These are phyloP conservation scores for Hyphodiscus sp. DNA, from an alignment of 2,329 filamentous ascomycete genomes.

Conservation along the genomic window DNA sequence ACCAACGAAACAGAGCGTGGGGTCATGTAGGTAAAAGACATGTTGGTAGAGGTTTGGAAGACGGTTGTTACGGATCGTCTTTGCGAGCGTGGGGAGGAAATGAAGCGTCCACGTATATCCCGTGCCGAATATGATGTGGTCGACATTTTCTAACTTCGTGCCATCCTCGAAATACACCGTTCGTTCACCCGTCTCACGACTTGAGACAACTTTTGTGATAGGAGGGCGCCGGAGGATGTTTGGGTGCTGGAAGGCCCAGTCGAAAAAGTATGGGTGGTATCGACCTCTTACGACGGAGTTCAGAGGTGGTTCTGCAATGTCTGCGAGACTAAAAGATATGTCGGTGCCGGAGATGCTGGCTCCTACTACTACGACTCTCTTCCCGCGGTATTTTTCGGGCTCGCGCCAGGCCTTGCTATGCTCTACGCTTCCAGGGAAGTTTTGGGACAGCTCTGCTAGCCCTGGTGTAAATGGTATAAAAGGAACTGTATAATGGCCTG, in stretches of 20 bases:
- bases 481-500: slow-evolving; percentile 61
- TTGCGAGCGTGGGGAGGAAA: slow-evolving; percentile 46
- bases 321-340: slow-evolving; percentile 47
- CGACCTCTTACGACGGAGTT: slow-evolving; percentile 47
- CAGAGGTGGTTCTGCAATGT: slow-evolving; percentile 40
- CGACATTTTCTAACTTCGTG: slow-evolving; percentile 44
- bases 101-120: slow-evolving; percentile 60
- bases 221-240: slow-evolving; percentile 41
- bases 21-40: slow-evolving; percentile 47
- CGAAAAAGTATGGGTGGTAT: slow-evolving; percentile 50
- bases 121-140: slow-evolving; percentile 60
- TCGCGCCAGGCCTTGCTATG: slow-evolving; percentile 71
- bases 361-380: slow-evolving; percentile 52
- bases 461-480: slow-evolving; percentile 55
- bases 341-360: slow-evolving; percentile 60
- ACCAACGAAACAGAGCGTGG: slow-evolving; percentile 50
- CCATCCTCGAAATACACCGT: slow-evolving; percentile 53
- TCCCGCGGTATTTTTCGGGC: slow-evolving; percentile 50
- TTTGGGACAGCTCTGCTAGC: slow-evolving; percentile 48
- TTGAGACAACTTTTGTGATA: slow-evolving; percentile 38
- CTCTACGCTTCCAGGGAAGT: slow-evolving; percentile 46
- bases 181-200: slow-evolving; percentile 22
- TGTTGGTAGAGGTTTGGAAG: slow-evolving; percentile 52
- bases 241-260: slow-evolving; percentile 53
- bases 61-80: slow-evolving; percentile 44